Evolutionary conservation across 129 eudicot species (phyloP), one percentile per base, ranked within the genome.

Genomic region (Logfia minima): DNA sequence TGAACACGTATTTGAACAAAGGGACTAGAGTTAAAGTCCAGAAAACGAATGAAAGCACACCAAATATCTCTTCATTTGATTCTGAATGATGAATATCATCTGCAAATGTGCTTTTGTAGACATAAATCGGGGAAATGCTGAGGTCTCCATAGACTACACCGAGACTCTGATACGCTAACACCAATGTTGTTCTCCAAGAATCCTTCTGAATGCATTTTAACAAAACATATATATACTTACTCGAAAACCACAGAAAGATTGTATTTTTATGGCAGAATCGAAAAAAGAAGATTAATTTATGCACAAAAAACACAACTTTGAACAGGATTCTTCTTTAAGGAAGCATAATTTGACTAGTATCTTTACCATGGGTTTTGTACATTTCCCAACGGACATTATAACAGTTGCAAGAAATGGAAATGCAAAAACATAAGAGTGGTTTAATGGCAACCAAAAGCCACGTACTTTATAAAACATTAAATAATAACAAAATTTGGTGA

Each of bases 111-210:
- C 89, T 84, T 81, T 86, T 90, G 86, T 84, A 90, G 6, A 90
- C 96, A 76, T 90, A 90, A 62, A 90, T 81, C 70, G 96, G 96
- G 59, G 96, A 90, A 75, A 90, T 90, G 72, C 89, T 86, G 55
- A 90, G 90, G 77, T 90, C 96, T 26, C 96, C 96, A 71, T 90
- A 90, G 28, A 90, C 96, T 26, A 90, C 88, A 65, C 96, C 96
- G 70, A 90, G 86, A 85, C 93, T 90, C 59, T 90, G 96, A 81
- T 90, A 90, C 29, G 96, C 96, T 74, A 90, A 86, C 70, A 90
- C 84, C 88, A 90, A 39, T 4, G 87, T 83, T 58, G 82, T 86
- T 81, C 85, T 90, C 96, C 96, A 90, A 72, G 93, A 86, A 77
- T 88, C 87, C 79, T 85, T 84, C 85, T 84, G 66, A 26, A 41